Evolutionary conservation across 495 filamentous ascomycete species (phyloP).

Genomic region (Penicillium tannophilum): DNA sequence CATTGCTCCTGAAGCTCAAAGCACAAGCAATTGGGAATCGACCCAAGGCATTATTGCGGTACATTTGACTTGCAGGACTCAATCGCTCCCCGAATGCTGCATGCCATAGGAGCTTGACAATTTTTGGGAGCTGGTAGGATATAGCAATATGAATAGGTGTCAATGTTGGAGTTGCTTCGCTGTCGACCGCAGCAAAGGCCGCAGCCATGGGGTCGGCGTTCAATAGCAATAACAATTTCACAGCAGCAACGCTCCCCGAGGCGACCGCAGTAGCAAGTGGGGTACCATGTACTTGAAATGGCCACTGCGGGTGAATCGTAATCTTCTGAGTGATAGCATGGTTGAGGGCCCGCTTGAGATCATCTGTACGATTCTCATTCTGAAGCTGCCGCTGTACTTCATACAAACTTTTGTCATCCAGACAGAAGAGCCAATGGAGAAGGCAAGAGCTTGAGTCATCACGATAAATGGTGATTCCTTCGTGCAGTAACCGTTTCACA

Average conservation of each 20-base stretch:
- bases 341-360: constrained; percentile 12
- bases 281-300: constrained; percentile 26
- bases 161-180: constrained; percentile 12
- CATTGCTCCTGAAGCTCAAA: constrained; percentile 21
- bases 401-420: background rate
- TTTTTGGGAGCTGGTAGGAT: constrained; percentile 26
- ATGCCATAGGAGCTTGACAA: constrained; percentile 20
- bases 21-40: constrained; percentile 19
- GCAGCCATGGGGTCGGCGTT: background rate
- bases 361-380: background rate
- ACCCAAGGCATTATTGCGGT: background rate
- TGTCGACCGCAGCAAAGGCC: constrained; percentile 1
- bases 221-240: constrained; percentile 19
- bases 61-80: background rate
- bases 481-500: background rate
- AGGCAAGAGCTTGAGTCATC: background rate
- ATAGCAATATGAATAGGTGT: constrained; percentile 32
- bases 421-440: background rate
- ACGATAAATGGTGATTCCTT: background rate
- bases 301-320: constrained; percentile 27
- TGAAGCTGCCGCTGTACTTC: background rate
- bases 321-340: constrained; percentile 10
- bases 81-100: constrained; percentile 6
- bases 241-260: constrained; percentile 15
- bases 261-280: constrained; percentile 29